A percentile compares a stretch with the other conserved stretches of the same genome.
Evolutionary conservation across 2,329 filamentous ascomycete genomes (phyloP).

Genomic region (Didymellaceae sp.): DNA sequence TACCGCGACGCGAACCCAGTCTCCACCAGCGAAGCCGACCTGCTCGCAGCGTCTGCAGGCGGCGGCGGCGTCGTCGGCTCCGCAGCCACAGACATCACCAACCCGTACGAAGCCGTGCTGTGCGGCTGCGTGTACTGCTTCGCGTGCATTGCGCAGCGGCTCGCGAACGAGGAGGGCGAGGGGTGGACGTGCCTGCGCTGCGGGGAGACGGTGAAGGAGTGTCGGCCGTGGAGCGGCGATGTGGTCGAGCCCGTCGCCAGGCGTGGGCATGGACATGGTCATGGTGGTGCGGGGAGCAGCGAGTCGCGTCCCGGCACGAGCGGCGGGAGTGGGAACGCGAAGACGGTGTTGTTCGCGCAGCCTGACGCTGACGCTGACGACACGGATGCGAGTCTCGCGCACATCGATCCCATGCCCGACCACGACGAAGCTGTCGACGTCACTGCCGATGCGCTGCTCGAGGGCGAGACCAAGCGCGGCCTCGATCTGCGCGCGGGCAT

Average conservation of each 20-base stretch:
- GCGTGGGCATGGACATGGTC: no score
- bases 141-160: constrained; percentile 86
- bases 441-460: constrained; percentile 4
- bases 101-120: constrained; percentile 88
- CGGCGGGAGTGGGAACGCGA: constrained; percentile 2
- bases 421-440: constrained; percentile 2
- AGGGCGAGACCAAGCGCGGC: constrained; percentile 24
- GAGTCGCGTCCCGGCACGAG: background rate
- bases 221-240: constrained; percentile 90
- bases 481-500: constrained; percentile 39
- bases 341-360: constrained; percentile 30
- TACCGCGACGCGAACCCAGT: constrained; percentile 90
- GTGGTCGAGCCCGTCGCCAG: constrained; percentile 75
- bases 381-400: constrained; percentile 9
- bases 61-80: constrained; percentile 83
- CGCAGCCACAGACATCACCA: constrained; percentile 91
- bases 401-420: constrained; percentile 31
- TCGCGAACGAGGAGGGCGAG: constrained; percentile 92
- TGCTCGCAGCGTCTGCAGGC: constrained; percentile 66
- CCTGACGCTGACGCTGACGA: background rate
- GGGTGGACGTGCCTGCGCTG: constrained; percentile 93
- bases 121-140: constrained; percentile 97
- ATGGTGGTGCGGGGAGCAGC: no score
- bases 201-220: constrained; percentile 81
- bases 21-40: constrained; percentile 63